Evolutionary conservation across 2,329 filamentous ascomycete species (phyloP), one percentile per base, ranked within the genome.

Genomic region (Dothideomycetes sp.): DNA sequence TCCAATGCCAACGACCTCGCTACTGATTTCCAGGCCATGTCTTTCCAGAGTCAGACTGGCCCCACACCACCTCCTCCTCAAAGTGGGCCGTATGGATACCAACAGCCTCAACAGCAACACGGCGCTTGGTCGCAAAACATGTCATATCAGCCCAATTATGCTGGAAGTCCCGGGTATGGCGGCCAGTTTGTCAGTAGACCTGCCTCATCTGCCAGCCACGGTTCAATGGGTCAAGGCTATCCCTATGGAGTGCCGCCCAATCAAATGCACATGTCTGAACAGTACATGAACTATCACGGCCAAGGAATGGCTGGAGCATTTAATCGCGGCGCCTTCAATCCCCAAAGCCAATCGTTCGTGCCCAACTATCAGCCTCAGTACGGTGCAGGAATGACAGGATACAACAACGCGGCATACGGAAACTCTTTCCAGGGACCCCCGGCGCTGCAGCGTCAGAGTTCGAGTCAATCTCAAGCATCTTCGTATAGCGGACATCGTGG

Each of bases 301-400:
- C 85, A 94, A 57, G 84, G 85, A 5, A 78, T 93, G 43, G 84
- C 86, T 11, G 85, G 85, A 24, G 91, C 82, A 62, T 93, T 77
- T 57, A 85, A 83, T 55, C 74, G 87, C 44, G 84, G 86, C 52
- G 78, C 82, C 10, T 95, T 96, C 66, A 95, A 95, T 56, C 89
- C 88, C 1, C 88, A 94, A 64, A 95, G 84, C 12, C 84, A 94
- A 55, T 84, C 88, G 0, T 95, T 96, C 60, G 76, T 94, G 17
- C 89, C 89, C 2, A 71, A 70, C 37, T 68, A 75, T 8, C 39
- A 22, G 16, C 37, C 37, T 32, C 37, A 40, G 16, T 40, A 40
- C 16, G 37, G 37, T 23, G 29, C 29, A 15, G n/a, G 15, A 4
- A 33, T 40, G 29, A 15, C 23, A 19, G 16, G 20, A 15, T 22